Percentiles rank a stretch among this genome's conserved stretches.
These are phyloP conservation scores for Rosa multiflora DNA, from an alignment of 306 rosid genomes.

Conservation along the genomic window DNA sequence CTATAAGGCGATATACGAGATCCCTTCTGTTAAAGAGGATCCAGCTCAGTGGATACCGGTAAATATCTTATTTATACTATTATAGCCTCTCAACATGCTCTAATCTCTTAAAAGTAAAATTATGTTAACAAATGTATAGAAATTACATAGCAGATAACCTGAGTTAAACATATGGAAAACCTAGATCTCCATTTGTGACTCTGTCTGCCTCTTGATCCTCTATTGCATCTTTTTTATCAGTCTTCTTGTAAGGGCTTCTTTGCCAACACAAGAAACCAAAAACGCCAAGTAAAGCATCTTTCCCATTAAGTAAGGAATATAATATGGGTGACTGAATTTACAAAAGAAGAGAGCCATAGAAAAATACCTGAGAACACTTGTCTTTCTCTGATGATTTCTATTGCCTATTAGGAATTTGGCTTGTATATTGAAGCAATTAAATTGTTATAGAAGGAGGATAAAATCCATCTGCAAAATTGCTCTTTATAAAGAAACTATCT, in stretches of 20 bases:
- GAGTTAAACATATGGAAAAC: not conserved
- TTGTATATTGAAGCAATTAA: not conserved
- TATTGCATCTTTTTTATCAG: not conserved
- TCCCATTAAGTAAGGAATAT: not conserved
- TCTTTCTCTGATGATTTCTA: not conserved
- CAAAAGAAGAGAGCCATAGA: not conserved
- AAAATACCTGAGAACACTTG: not conserved
- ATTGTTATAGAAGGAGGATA: not conserved
- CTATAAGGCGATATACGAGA: constrained; percentile 79
- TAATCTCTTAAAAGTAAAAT: not conserved
- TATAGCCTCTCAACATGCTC: not conserved
- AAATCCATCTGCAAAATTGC: not conserved
- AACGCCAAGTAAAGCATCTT: not conserved
- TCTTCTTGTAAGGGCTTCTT: not conserved
- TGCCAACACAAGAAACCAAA: not conserved
- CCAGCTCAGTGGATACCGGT: constrained; percentile 72
- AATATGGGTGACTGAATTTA: not conserved
- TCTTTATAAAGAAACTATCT: not conserved
- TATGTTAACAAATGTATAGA: not conserved
- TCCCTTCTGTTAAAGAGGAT: constrained; percentile 77
- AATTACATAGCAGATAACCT: not conserved
- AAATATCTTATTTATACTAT: constrained; percentile 16
- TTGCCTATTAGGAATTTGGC: not conserved
- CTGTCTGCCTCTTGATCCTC: not conserved
- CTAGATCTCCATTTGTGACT: not conserved